Evolutionary conservation across 257 asterid species (phyloP), one percentile per base, ranked within the genome.

Genomic region (Nicotiana sylvestris): DNA sequence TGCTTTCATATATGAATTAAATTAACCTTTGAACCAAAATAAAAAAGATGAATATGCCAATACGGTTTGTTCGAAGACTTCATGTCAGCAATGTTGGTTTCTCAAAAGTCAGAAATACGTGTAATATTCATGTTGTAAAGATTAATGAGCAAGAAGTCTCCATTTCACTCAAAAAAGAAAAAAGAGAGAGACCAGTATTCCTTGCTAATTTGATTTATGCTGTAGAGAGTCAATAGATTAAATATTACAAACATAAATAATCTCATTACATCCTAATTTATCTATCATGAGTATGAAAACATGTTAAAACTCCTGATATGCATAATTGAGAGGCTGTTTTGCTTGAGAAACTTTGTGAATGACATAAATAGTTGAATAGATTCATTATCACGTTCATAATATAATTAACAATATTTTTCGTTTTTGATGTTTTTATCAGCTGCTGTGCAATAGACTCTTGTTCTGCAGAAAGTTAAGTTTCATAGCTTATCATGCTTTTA

Each of bases 391-490:
- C 13, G 12, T 10, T 43, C 58, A 70, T 43, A 43, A 70, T n/a
- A 43, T 43, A 21, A 70, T 21, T n/a, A 39, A 11, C 78, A n/a
- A 5, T 72, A 12, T 46, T 21, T 46, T 46, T 46, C 61, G 11
- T 72, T 72, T 72, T 46, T 72, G 39, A 25, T 72, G 37, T 72
- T 46, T 72, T 72, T 8, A 30, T 72, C 61, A 72, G 58, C 79
- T 72, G 61, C 61, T 1, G 61, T 46, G 79, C 13, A 46, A 25
- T 17, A 72, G 13, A 3, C 3, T 76, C 27, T 49, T 76, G 80
- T 51, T 81, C 27, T 76, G 81, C 82, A 9, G 77, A 15, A 39
- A 60, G 5, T 39, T 80, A 13, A 11, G 32, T 29, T 76, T 86
- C 79, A 4, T 12, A 25, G 15, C 32, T 46, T 66, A 60, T 82